Percentiles rank a stretch among this genome's conserved stretches.
These are phyloP conservation scores for Chiua virens DNA, from an alignment of 768 basidiomycete genomes.

Conservation along the genomic window DNA sequence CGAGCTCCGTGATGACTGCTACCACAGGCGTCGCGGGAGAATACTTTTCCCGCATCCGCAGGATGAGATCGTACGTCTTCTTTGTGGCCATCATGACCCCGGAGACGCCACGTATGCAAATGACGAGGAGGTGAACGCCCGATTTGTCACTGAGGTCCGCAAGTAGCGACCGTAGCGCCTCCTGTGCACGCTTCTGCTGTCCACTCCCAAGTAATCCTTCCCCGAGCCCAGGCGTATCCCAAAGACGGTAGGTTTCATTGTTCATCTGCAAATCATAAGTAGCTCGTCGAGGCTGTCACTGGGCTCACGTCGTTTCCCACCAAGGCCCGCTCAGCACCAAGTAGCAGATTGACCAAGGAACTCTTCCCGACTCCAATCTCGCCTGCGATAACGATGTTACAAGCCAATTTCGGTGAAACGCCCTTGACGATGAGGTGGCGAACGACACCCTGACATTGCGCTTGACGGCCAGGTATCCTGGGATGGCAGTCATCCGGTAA, in stretches of 20 bases:
- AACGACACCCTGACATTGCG: slow-evolving; percentile 16
- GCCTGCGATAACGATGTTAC: slow-evolving; percentile 26
- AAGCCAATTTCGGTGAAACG: slow-evolving; percentile 18
- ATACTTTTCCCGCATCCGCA: slow-evolving; percentile 14
- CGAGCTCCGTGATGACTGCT: slow-evolving; percentile 32
- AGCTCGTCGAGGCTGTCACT: slow-evolving; percentile 12
- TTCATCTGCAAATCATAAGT: slow-evolving; percentile 14
- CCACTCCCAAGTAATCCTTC: slow-evolving; percentile 21
- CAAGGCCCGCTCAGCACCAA: slow-evolving; percentile 20
- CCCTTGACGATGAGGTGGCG: slow-evolving; percentile 15
- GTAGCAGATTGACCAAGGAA: slow-evolving; percentile 27
- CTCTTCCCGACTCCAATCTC: slow-evolving; percentile 31
- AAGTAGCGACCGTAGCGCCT: slow-evolving; percentile 20
- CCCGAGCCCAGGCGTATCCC: slow-evolving; percentile 33
- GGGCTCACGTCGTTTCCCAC: slow-evolving; percentile 17
- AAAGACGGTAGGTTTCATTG: slow-evolving; percentile 19
- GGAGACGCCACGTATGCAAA: slow-evolving; percentile 26
- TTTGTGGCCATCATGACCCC: slow-evolving; percentile 14
- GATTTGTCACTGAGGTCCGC: slow-evolving; percentile 20
- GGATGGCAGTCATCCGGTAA: slow-evolving; percentile 23
- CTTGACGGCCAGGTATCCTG: slow-evolving; percentile 15
- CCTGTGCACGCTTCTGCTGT: slow-evolving; percentile 17
- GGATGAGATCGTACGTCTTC: slow-evolving; percentile 19
- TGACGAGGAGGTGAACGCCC: slow-evolving; percentile 25
- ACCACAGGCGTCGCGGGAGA: slow-evolving; percentile 22